Conservation (phyloP, 305 asterid species). For the Striga hermonthica region DNA sequence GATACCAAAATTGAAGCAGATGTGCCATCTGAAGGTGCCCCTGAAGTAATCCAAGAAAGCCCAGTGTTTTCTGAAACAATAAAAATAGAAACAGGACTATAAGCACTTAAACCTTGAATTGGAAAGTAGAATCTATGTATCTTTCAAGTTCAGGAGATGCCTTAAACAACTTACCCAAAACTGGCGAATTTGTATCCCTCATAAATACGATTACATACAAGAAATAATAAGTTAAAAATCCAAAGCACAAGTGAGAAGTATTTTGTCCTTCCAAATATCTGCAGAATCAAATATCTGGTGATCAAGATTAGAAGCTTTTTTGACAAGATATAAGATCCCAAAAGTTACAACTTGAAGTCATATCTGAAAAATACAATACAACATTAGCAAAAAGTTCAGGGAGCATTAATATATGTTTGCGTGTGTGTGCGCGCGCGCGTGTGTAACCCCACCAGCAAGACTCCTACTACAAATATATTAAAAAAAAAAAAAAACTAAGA, state of each 20-base stretch:
- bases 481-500: no score
- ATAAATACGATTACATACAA: conserved; percentile 75
- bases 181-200: conserved; percentile 85
- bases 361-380: conserved; percentile 12
- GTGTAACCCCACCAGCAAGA: conserved; percentile 24
- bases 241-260: conserved; percentile 66
- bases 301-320: conserved; percentile 44
- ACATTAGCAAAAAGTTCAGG: conserved; percentile 17
- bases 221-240: conserved; percentile 76
- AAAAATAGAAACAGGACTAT: conserved; percentile 27
- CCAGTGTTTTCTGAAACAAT: conserved; percentile 54
- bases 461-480: not conserved
- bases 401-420: conserved; percentile 8
- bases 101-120: conserved; percentile 19
- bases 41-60: conserved; percentile 79
- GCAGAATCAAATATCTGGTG: conserved; percentile 53
- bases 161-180: conserved; percentile 63
- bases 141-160: conserved; percentile 25
- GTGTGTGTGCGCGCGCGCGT: no score
- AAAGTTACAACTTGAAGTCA: conserved; percentile 19
- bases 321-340: conserved; percentile 15
- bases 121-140: conserved; percentile 16
- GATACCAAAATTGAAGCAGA: conserved; percentile 95
- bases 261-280: conserved; percentile 80
- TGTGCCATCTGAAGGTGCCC: conserved; percentile 98